These are phyloP conservation scores for Urochloa ruziziensis DNA, from an alignment of 176 grass and related monocot species.

Conservation along the genomic window DNA sequence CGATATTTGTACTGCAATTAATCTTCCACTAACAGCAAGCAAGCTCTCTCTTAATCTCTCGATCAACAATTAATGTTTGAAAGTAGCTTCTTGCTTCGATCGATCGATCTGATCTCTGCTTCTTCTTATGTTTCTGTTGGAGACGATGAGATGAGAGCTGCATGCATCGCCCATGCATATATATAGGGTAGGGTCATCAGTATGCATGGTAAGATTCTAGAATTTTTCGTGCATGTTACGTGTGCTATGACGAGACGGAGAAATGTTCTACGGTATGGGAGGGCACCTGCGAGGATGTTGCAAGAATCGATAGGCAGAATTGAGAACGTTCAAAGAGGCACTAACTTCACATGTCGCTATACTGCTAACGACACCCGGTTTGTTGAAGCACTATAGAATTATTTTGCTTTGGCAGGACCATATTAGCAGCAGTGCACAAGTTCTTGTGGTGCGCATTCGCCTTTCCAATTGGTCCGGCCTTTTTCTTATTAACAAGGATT, in stretches of 20 bases:
- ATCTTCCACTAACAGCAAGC: neutral
- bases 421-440: neutral
- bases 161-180: neutral
- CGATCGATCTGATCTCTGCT: neutral
- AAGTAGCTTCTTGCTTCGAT: neutral
- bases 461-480: neutral
- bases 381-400: neutral
- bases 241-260: neutral
- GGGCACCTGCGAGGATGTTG: slow-evolving; percentile 8
- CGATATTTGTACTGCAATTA: neutral
- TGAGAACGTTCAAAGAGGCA: slow-evolving; percentile 4
- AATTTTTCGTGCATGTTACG: neutral
- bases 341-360: slow-evolving; percentile 6
- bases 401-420: neutral
- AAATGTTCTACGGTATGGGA: neutral
- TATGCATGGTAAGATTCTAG: neutral
- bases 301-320: neutral
- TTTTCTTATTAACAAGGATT: neutral
- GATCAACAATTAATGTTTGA: neutral
- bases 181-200: neutral
- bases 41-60: neutral
- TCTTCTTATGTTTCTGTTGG: neutral
- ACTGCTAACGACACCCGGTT: neutral
- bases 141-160: neutral
- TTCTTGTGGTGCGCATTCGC: neutral